A percentile compares a stretch with the other conserved stretches of the same genome.
These are phyloP conservation scores for Trametopsis cervina DNA, from an alignment of 768 basidiomycete species.

Conservation along the genomic window DNA sequence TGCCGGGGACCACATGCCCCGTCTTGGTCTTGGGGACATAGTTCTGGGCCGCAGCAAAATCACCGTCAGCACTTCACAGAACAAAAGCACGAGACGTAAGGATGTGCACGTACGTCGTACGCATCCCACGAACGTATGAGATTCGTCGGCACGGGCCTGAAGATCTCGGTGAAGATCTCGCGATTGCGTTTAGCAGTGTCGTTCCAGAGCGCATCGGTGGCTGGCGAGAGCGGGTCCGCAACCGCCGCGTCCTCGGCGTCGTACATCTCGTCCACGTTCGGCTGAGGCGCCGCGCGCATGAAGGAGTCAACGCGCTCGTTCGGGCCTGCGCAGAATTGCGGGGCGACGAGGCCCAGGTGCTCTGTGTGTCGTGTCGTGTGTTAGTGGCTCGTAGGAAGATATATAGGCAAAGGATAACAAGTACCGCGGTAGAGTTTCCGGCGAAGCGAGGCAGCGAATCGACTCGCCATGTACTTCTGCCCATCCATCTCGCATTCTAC, in stretches of 20 bases:
- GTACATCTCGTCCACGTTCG: slow-evolving; percentile 61
- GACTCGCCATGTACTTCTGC: slow-evolving; percentile 57
- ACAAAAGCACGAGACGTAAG: neutral
- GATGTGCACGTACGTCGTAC: slow-evolving; percentile 52
- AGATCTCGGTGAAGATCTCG: slow-evolving; percentile 80
- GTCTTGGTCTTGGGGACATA: slow-evolving; percentile 72
- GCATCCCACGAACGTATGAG: slow-evolving; percentile 70
- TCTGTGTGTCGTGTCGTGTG: slow-evolving; percentile 38
- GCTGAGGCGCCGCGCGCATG: slow-evolving; percentile 76
- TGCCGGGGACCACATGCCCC: slow-evolving; percentile 71
- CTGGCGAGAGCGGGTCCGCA: slow-evolving; percentile 70
- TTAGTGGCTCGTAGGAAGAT: neutral
- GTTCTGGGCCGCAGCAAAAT: slow-evolving; percentile 33
- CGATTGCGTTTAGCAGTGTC: slow-evolving; percentile 74
- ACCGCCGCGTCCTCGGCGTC: slow-evolving; percentile 56
- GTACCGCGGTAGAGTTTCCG: slow-evolving; percentile 77
- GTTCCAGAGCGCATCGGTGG: slow-evolving; percentile 52
- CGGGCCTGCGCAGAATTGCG: slow-evolving; percentile 48
- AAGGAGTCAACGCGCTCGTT: slow-evolving; percentile 40
- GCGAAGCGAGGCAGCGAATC: slow-evolving; percentile 80
- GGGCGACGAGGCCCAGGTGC: slow-evolving; percentile 79
- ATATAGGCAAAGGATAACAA: slow-evolving; percentile 1
- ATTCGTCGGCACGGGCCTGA: slow-evolving; percentile 83
- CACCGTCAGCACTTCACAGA: neutral
- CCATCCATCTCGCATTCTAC: slow-evolving; percentile 78